Conservation (phyloP, 495 filamentous ascomycete species). For the Cercophora newfieldiana region DNA sequence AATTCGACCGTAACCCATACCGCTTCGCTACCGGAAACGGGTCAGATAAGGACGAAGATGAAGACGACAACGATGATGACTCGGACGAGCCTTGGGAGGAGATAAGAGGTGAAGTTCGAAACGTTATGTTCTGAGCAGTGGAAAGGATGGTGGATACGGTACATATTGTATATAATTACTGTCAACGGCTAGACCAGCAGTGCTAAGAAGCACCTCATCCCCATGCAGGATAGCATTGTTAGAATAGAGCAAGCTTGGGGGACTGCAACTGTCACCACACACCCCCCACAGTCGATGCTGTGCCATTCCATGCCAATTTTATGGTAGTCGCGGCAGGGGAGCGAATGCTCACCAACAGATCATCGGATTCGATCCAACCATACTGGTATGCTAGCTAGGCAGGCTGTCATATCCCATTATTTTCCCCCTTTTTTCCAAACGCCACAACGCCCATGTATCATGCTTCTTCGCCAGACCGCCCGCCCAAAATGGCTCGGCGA, state of each 20-base stretch:
- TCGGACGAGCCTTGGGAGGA: not conserved
- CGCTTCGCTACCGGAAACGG: slow-evolving; percentile 23
- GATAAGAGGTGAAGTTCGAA: not conserved
- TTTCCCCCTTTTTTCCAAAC: no score
- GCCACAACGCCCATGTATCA: not conserved
- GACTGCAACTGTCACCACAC: no score
- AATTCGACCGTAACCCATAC: slow-evolving; percentile 48
- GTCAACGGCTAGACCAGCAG: no score
- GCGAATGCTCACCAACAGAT: not conserved
- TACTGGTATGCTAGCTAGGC: no score
- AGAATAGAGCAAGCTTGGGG: no score
- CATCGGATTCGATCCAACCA: not conserved
- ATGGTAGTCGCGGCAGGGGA: not conserved
- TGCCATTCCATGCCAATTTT: no score
- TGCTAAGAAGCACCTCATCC: no score
- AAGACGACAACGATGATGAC: slow-evolving; percentile 31
- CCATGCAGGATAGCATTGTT: no score
- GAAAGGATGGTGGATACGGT: no score
- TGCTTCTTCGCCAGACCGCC: not conserved
- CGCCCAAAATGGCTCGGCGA: not conserved
- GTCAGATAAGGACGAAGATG: not conserved
- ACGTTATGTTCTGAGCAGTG: not conserved
- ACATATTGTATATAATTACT: no score
- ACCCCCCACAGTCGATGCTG: no score
- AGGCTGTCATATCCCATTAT: not conserved